Evolutionary conservation across 2,329 filamentous ascomycete genomes (phyloP), one percentile per base, ranked within the genome.

Genomic region (Thelonectria blattea): DNA sequence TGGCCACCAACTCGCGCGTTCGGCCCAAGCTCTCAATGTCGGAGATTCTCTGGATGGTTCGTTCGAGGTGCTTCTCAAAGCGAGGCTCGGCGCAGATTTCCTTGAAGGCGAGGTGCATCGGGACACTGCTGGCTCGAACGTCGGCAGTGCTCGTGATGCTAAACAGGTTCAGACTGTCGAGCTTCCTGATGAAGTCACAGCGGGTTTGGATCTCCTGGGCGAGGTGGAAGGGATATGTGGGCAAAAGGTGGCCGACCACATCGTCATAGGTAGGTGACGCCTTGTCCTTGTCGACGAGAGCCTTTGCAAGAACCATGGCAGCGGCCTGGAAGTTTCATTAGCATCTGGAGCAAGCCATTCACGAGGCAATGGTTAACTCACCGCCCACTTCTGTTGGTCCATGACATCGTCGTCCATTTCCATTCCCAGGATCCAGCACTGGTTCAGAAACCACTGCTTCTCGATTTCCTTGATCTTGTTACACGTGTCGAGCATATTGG

Each of bases 401-500:
- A 98, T 98, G 68, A 97, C 95, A 73, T 99, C 95, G 76, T 98
- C 95, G 68, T 98, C 95, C 89, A 91, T 91, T 63, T 89, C 88
- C 52, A 78, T 79, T 11, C 89, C 89, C 3, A 92, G 81, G 60
- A 91, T 90, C 83, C 88, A 90, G 77, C 89, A 91, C 72, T 90
- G 87, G 75, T 90, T 91, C 9, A 91, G 79, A 65, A 92, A 89
- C 88, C 89, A 92, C n/a, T 84, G 88, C 78, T 90, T 90, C 73
- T 92, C 89, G 49, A 82, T 83, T 5, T 87, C 80, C 71, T 85
- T 86, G 70, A 92, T 91, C 58, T 80, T 74, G 90, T 95, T 79
- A 74, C 93, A 97, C 30, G 90, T 92, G 22, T 79, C 79, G 18
- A 94, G 75, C 91, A 97, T 96, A 72, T 98, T 83, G 2, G 77